A percentile compares a stretch with the other conserved stretches of the same genome.
Conservation (phyloP, 352 stramenopile species). For the Pythium aristosporum region DNA sequence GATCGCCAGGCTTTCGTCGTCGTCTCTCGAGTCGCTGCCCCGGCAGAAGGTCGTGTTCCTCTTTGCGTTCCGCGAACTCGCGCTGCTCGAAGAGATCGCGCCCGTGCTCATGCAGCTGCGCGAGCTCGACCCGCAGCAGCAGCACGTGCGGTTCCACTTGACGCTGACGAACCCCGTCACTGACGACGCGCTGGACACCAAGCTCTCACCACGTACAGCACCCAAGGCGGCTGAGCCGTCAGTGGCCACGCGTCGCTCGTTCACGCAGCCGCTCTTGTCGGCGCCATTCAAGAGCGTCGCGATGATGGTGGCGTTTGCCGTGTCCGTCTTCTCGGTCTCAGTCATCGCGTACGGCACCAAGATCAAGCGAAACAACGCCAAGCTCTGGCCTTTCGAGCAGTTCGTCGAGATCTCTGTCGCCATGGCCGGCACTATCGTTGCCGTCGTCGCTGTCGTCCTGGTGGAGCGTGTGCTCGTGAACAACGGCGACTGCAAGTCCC, state of each 20-base stretch:
- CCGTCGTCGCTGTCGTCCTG: conserved; percentile 1
- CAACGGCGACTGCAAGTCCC: background rate
- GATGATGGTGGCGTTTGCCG: conserved; percentile 4
- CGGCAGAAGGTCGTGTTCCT: conserved; percentile 35
- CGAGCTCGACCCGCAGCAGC: conserved; percentile 34
- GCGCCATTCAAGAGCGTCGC: conserved; percentile 10
- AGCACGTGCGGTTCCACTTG: conserved; percentile 29
- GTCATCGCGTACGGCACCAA: conserved; percentile 28
- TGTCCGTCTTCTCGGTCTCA: conserved; percentile 5
- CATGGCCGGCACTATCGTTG: conserved; percentile 1
- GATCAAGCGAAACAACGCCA: conserved; percentile 16
- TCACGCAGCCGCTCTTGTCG: conserved; percentile 23
- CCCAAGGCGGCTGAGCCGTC: conserved; percentile 20
- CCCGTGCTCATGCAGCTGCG: conserved; percentile 27
- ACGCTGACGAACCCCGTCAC: conserved; percentile 21
- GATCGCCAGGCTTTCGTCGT: conserved; percentile 22
- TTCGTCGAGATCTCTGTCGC: conserved; percentile 20
- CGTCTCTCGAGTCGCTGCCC: background rate
- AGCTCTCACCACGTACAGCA: conserved; percentile 9
- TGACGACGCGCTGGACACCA: conserved; percentile 15
- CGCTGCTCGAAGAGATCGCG: conserved; percentile 36
- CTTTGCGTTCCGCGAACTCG: conserved; percentile 45
- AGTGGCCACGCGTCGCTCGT: conserved; percentile 15
- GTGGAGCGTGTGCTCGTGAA: conserved; percentile 8
- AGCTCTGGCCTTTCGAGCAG: conserved; percentile 29